A percentile compares a stretch with the other conserved stretches of the same genome.
Evolutionary conservation across 371 early-diverging fungal genomes (phyloP).

Genomic region (Actinomucor elegans): DNA sequence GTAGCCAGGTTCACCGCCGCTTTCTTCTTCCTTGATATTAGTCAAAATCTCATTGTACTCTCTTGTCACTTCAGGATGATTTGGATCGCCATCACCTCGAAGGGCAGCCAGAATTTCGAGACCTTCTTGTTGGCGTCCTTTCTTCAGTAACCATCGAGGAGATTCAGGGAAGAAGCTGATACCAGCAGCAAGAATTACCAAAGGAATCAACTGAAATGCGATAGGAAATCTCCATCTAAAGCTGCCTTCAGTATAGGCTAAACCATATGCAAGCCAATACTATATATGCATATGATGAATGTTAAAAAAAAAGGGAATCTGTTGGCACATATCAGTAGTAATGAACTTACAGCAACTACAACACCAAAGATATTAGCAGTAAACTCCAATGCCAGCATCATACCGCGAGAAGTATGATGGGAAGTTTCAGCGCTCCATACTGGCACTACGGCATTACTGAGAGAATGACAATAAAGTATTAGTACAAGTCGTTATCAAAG

Average conservation of each 20-base stretch:
- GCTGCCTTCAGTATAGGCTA: constrained; percentile 35
- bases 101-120: constrained; percentile 38
- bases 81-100: constrained; percentile 36
- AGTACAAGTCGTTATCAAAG: too few relatives aligned
- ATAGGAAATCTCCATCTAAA: constrained; percentile 46
- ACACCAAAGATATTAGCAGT: constrained; percentile 48
- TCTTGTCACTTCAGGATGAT: constrained; percentile 30
- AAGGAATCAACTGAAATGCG: constrained; percentile 41
- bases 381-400: constrained; percentile 44
- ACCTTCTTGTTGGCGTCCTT: constrained; percentile 38
- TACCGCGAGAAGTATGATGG: constrained; percentile 38
- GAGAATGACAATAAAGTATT: too few relatives aligned
- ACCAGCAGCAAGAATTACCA: constrained; percentile 28
- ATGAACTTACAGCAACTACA: constrained; percentile 37
- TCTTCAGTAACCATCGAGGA: constrained; percentile 35
- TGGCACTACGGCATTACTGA: constrained; percentile 45
- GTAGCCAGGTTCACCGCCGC: constrained; percentile 37
- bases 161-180: constrained; percentile 44
- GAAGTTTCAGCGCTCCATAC: constrained; percentile 48
- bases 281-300: neutral
- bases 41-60: constrained; percentile 36
- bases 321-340: neutral
- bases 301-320: neutral
- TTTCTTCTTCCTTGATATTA: constrained; percentile 29
- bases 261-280: constrained; percentile 46